These are phyloP conservation scores for Hanseniaspora pseudoguilliermondii DNA, from an alignment of 805 yeast genomes.

Conservation along the genomic window DNA sequence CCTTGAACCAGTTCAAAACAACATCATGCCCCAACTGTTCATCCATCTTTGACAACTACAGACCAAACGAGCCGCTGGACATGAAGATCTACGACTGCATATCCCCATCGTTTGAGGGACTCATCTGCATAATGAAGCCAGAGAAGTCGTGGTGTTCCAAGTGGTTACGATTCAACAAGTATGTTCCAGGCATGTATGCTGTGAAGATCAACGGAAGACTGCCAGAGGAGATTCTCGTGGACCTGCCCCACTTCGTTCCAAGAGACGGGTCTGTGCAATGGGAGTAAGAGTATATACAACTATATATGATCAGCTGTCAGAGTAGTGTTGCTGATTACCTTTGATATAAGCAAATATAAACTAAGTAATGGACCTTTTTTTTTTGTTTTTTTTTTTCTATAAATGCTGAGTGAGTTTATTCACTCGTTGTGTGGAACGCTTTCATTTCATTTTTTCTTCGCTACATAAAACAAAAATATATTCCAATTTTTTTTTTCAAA, in stretches of 20 bases:
- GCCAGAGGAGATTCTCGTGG: conserved; percentile 72
- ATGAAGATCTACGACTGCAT: conserved; percentile 84
- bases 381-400: too few species aligned
- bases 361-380: too few species aligned
- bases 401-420: too few species aligned
- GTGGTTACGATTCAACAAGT: conserved; percentile 85
- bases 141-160: conserved; percentile 88
- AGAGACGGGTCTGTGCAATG: conserved; percentile 76
- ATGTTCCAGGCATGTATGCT: conserved; percentile 83
- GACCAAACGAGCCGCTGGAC: conserved; percentile 35
- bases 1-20: conserved; percentile 62
- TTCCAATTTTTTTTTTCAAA: too few species aligned
- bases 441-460: too few species aligned
- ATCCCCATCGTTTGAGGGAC: conserved; percentile 90
- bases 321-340: too few species aligned
- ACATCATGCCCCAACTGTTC: conserved; percentile 96
- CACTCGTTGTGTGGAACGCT: too few species aligned
- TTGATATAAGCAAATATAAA: too few species aligned
- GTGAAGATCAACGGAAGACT: conserved; percentile 84
- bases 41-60: conserved; percentile 54
- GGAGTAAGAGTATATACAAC: conserved; percentile 7
- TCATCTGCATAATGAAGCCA: conserved; percentile 80
- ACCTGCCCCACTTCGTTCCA: conserved; percentile 74
- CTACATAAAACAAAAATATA: too few species aligned
- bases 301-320: not conserved